Evolutionary conservation across 2,329 filamentous ascomycete genomes (phyloP), one percentile per base, ranked within the genome.

Genomic region (Rachicladosporium sp.): DNA sequence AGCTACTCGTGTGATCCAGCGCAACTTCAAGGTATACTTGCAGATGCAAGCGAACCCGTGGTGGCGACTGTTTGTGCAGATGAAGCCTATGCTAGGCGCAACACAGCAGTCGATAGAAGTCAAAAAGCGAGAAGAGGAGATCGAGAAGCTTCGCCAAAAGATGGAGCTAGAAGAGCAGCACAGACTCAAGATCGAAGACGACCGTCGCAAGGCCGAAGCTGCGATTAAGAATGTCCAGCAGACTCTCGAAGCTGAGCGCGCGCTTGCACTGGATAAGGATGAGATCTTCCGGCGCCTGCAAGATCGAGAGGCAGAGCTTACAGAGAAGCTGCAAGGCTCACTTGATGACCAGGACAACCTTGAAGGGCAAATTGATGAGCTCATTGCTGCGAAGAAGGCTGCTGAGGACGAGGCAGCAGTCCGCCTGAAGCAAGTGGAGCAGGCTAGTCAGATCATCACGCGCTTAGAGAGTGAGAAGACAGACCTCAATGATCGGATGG

Each of bases 281-380:
- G 91, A 98, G 54, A 98, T 99, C 44, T 98, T 96, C 69, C 93
- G 89, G 57, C 78, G 93, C n/a, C 70, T 98, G 13, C 91, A 95
- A 56, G 68, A 80, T 38, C 82, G 91, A n/a, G 91, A 98, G 62
- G 73, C 78, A 8, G 89, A 98, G 57, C 73, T 99, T 3, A 84
- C 81, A 38, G 93, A 98, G 54, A 95, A 96, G 64, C 73, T 99
- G 21, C 76, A 86, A 30, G 89, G 84, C 31, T 89, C 89, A 23
- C 77, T 96, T 43, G 83, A 93, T 13, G 93, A 99, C 51, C 89
- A 96, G 58, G 89, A 96, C 56, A 80, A 80, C 39, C 73, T 98
- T 1, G 91, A 98, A 60, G 87, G 93, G 46, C 87, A 98, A 57
- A 70, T 98, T 2, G 91, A 98, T 56, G 80, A 81, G 43, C 69